Base-by-base conservation (phyloP, 306 rosid species). In the Dalbergia cochinchinensis region DNA sequence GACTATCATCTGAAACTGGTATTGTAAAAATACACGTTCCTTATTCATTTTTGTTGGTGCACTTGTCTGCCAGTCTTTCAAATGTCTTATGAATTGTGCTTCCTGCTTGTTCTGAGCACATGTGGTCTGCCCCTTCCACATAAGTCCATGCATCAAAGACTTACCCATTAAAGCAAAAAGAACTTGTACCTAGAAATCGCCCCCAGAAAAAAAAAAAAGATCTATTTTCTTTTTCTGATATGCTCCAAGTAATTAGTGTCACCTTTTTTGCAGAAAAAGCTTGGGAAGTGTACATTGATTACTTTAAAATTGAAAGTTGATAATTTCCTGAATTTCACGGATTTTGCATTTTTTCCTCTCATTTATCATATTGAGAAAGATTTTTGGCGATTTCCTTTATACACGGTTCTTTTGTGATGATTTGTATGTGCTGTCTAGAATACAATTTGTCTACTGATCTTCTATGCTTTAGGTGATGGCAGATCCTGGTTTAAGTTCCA, bases 401-500 rank as follows among this genome's bases (percentile, higher is more conserved):
- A 50, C 26, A 74, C 69, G 45, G 67, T 18, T 47, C 37, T 82
- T 41, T 62, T 58, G 42, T 80, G 35, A 39, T 63, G 14, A 53
- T 15, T 15, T 74, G 45, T 61, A 19, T 62, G 60, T 75, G 19
- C 26, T 64, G 39, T 67, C 48, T 79, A 8, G 69, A 62, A 69
- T 37, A 58, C 0, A 0, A 16, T 67, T 71, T 70, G 83, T 65
- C 76, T 81, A 74, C 33, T 54, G 77, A 66, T 84, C 59, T 64
- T 77, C 53, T 68, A 73, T 88, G 65, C 83, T 81, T 71, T 68
- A 94, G 98, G 95, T 94, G 86, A 84, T 91, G 85, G 95, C 91
- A 1, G 99, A 94, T 92, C 99, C 99, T 63, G 74, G 91, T 81
- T 82, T 94, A 86, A 86, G 94, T 76, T 83, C 83, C 59, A 94